Evolutionary conservation across 495 filamentous ascomycete genomes (phyloP), one percentile per base, ranked within the genome.

Genomic region (Xylaria curta): DNA sequence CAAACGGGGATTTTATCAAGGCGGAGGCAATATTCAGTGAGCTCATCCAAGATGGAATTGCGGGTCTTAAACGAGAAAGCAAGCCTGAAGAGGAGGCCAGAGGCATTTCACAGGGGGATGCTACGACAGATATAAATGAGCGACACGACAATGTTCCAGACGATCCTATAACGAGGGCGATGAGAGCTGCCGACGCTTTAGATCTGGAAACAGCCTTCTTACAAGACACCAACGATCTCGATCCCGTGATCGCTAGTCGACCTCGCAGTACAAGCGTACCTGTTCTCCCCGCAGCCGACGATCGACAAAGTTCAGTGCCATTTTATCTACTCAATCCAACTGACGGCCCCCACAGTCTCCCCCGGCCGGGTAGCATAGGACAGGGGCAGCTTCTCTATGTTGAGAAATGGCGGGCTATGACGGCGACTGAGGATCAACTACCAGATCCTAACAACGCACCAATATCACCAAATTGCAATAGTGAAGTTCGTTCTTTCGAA

Each of bases 111-210:
- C 47, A 31, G 51, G 36, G 58, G 12, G 42, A 59, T n/a, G 56
- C 38, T 28, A 53, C n/a, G n/a, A 26, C 19, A 21, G 71, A 66
- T 36, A 31, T n/a, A 15, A 61, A 46, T 12, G 58, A 56, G 24
- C 60, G 70, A 56, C 58, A 72, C 58, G 49, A 68, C 42, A 62
- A 69, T 33, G 24, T 68, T 42, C 49, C 61, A 24, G 77, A 79
- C 15, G 82, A 86, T 64, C 85, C 82, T 24, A 80, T 81, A 33
- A 76, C 78, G 2, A 75, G 75, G 44, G 84, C 85, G 40, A 87
- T 87, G 85, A 81, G 82, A 70, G 84, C 82, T 9, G 85, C 85
- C 4, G 85, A 87, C 47, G 81, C 79, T n/a, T 81, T 87, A 9
- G 83, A 87, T 74, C 76, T 74, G 44, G 76, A 84, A 63, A 87